Conservation (phyloP, 192 early-diverging fungal genomes). For the Entophlyctis luteolus region DNA sequence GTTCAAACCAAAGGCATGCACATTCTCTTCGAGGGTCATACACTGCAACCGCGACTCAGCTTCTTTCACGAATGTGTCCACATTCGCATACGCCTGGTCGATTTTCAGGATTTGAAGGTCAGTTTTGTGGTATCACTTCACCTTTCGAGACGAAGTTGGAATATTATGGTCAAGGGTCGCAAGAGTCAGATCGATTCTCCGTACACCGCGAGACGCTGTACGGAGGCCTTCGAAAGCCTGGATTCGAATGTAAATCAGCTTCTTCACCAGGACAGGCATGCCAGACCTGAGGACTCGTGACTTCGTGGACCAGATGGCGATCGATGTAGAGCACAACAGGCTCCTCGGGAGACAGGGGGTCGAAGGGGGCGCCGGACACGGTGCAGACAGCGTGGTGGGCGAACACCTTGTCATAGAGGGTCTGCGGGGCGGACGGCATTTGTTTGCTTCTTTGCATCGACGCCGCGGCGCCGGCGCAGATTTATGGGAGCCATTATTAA, state of each 20-base stretch:
- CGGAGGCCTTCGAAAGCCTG: slow-evolving; percentile 69
- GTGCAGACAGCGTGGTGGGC: slow-evolving; percentile 55
- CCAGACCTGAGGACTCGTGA: slow-evolving; percentile 54
- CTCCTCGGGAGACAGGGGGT: slow-evolving; percentile 48
- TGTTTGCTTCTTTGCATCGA: no score
- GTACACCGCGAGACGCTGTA: slow-evolving; percentile 51
- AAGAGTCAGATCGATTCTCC: slow-evolving; percentile 61
- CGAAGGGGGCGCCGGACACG: slow-evolving; percentile 11
- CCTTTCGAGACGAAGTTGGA: slow-evolving; percentile 34
- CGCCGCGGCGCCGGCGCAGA: no score
- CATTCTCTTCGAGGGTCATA: slow-evolving; percentile 63
- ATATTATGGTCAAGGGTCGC: slow-evolving; percentile 74
- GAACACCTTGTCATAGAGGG: slow-evolving; percentile 71
- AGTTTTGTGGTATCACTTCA: background rate
- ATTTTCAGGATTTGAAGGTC: background rate
- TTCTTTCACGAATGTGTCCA: slow-evolving; percentile 61
- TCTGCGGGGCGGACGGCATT: slow-evolving; percentile 19
- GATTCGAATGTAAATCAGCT: background rate
- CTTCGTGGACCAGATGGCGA: slow-evolving; percentile 67
- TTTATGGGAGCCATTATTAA: no score
- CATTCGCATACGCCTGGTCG: slow-evolving; percentile 44
- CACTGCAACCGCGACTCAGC: slow-evolving; percentile 58
- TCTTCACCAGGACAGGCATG: background rate
- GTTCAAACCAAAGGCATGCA: slow-evolving; percentile 60
- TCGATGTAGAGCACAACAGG: slow-evolving; percentile 68